These are phyloP conservation scores for Ochetophila trinervis DNA, from an alignment of 306 rosid genomes.

Conservation along the genomic window DNA sequence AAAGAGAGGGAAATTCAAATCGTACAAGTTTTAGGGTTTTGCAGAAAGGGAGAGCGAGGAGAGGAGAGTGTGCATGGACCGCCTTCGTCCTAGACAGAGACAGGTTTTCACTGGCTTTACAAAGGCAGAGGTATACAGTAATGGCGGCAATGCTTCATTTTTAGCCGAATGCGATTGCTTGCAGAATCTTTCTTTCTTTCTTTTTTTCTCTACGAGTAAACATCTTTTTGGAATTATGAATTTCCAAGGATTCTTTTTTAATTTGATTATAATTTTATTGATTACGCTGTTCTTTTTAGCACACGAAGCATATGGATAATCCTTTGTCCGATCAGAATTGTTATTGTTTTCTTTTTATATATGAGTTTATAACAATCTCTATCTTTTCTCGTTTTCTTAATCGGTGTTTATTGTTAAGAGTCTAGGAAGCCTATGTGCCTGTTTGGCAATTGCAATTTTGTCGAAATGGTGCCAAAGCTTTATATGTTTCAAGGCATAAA, in stretches of 20 bases:
- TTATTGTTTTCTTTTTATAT: not conserved
- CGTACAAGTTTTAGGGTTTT: conserved; percentile 10
- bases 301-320: not conserved
- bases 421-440: too few relatives aligned
- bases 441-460: too few relatives aligned
- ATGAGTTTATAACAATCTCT: too few relatives aligned
- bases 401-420: too few relatives aligned
- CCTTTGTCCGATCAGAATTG: not conserved
- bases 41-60: not conserved
- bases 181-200: not conserved
- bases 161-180: not conserved
- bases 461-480: too few relatives aligned
- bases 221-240: not conserved
- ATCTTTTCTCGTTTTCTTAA: too few relatives aligned
- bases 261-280: not conserved
- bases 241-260: not conserved
- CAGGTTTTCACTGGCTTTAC: conserved; percentile 66
- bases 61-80: conserved; percentile 47
- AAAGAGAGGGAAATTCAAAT: not conserved
- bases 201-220: too few relatives aligned
- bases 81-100: conserved; percentile 82
- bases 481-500: too few relatives aligned
- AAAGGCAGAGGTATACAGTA: conserved; percentile 57
- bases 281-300: not conserved
- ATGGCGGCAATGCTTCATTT: not conserved